phyloP scores from a whole-genome alignment of 441 rosid species.

The Brassica balearica region DNA sequence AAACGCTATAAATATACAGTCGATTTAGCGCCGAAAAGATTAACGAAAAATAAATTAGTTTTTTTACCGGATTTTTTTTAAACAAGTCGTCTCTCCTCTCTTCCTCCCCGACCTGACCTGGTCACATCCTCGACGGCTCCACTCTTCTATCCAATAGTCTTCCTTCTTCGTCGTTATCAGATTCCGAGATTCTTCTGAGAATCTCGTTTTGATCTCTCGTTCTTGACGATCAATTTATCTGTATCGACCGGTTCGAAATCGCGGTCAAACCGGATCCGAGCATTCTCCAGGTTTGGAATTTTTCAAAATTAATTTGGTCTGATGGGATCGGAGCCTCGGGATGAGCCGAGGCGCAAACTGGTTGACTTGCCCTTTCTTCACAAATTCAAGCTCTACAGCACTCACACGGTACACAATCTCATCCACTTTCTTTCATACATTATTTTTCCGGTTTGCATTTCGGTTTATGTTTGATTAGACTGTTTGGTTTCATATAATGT shows the following conservation, averaged over 20 bases:
- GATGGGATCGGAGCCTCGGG: conserved; percentile 53
- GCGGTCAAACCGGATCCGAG: conserved; percentile 30
- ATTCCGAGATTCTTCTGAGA: neutral
- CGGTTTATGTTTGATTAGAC: neutral
- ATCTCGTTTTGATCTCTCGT: neutral
- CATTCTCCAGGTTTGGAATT: conserved; percentile 37
- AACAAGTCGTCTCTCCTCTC: conserved; percentile 4
- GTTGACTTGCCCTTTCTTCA: conserved; percentile 54
- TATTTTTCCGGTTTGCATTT: conserved; percentile 21
- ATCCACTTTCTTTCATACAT: neutral
- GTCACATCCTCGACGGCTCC: conserved; percentile 42
- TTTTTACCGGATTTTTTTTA: neutral
- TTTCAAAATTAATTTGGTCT: conserved; percentile 43
- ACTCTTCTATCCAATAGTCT: conserved; percentile 29
- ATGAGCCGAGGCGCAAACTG: conserved; percentile 41
- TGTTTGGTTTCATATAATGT: conserved; percentile 25
- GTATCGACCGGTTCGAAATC: conserved; percentile 28
- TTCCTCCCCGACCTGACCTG: conserved; percentile 15
- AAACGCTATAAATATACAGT: no score
- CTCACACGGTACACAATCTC: conserved; percentile 53
- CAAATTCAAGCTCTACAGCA: conserved; percentile 70
- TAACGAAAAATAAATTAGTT: neutral
- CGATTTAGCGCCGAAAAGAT: conserved; percentile 42
- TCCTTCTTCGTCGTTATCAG: neutral
- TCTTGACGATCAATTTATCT: neutral